phyloP scores from a whole-genome alignment of 2,329 filamentous ascomycete genomes.

The Neofusicoccum sp. region DNA sequence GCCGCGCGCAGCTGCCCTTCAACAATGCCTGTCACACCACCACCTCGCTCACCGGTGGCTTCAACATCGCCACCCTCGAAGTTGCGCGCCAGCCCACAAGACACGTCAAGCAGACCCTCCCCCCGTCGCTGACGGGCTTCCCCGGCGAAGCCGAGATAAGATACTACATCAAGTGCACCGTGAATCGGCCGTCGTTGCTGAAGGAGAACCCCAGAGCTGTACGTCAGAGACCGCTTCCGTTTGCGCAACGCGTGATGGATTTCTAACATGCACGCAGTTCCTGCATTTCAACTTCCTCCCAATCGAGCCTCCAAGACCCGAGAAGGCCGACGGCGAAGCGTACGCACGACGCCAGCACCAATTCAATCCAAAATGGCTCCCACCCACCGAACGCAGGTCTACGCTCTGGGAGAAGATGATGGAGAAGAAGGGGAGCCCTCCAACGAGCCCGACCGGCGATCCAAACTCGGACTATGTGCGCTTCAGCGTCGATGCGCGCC shows the following conservation, averaged over 20 bases:
- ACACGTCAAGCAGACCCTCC: slow-evolving; percentile 83
- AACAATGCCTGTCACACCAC: slow-evolving; percentile 66
- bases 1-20: slow-evolving; percentile 49
- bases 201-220: slow-evolving; percentile 77
- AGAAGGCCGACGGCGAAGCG: slow-evolving; percentile 68
- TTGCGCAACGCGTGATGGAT: no score
- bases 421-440: background rate
- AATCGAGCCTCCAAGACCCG: slow-evolving; percentile 79
- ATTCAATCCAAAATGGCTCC: slow-evolving; percentile 42
- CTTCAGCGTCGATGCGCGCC: slow-evolving; percentile 75
- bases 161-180: slow-evolving; percentile 94
- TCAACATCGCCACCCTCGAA: slow-evolving; percentile 46
- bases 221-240: slow-evolving; percentile 16
- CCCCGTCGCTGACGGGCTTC: slow-evolving; percentile 84
- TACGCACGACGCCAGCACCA: slow-evolving; percentile 74
- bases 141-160: slow-evolving; percentile 84
- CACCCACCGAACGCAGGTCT: slow-evolving; percentile 53
- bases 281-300: slow-evolving; percentile 77
- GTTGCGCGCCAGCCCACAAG: slow-evolving; percentile 47
- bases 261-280: slow-evolving; percentile 16
- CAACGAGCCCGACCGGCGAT: slow-evolving; percentile 14
- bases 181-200: slow-evolving; percentile 82
- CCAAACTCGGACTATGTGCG: slow-evolving; percentile 39
- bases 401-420: slow-evolving; percentile 54
- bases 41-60: slow-evolving; percentile 19